These are phyloP conservation scores for Magnusiomyces starmeri DNA, from an alignment of 1,139 yeast species.

Conservation along the genomic window DNA sequence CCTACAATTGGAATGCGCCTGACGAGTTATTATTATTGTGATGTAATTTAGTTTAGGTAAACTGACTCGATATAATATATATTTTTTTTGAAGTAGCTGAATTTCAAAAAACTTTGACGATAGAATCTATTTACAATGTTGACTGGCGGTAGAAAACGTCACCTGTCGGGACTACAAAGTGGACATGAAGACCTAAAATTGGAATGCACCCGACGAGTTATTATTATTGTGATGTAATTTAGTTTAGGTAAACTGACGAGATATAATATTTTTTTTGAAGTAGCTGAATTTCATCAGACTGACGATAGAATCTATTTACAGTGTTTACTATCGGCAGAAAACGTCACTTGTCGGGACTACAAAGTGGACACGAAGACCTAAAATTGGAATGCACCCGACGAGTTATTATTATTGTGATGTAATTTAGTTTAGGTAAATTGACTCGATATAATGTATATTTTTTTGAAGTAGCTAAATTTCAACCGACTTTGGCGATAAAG, in stretches of 20 bases:
- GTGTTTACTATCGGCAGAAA: slow-evolving; percentile 46
- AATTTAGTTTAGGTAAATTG: no score
- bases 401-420: no score
- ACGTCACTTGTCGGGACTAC: slow-evolving; percentile 37
- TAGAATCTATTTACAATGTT: no score
- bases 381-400: slow-evolving; percentile 60
- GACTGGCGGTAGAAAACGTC: slow-evolving; percentile 46
- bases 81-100: no score
- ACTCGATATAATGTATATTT: not conserved
- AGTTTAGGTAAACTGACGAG: slow-evolving; percentile 16
- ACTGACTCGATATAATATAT: slow-evolving; percentile 9
- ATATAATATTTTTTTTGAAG: not conserved
- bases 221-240: no score
- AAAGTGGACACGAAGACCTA: slow-evolving; percentile 40
- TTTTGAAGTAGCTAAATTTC: no score
- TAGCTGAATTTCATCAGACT: no score
- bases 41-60: no score
- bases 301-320: no score
- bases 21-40: no score
- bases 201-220: slow-evolving; percentile 52
- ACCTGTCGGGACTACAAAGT: slow-evolving; percentile 37
- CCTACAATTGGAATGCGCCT: slow-evolving; percentile 63
- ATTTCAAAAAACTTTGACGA: no score
- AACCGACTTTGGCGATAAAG: no score
- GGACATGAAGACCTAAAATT: slow-evolving; percentile 46